Conservation (phyloP, 202 grass and related monocot species). For the Cymbopogon flexuosus region DNA sequence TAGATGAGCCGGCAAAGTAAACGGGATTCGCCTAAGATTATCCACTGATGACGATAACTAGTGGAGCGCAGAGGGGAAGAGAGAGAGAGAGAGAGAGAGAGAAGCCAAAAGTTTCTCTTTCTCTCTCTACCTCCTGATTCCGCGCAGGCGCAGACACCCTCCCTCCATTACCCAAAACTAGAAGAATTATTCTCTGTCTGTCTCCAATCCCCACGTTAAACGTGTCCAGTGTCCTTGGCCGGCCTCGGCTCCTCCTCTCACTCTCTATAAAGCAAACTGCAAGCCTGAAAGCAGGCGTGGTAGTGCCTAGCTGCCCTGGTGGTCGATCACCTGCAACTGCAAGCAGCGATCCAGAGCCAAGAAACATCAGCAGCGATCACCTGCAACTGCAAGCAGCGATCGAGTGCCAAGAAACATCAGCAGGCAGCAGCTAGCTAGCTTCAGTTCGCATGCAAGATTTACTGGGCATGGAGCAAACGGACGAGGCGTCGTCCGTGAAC, state of each 20-base stretch:
- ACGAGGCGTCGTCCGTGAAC: constrained; percentile 40
- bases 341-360: background rate
- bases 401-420: background rate
- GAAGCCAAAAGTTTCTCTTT: background rate
- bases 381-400: constrained; percentile 15
- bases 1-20: constrained; percentile 48
- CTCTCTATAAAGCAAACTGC: constrained; percentile 38
- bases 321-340: background rate
- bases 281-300: constrained; percentile 5
- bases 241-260: background rate
- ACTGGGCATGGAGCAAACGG: constrained; percentile 17
- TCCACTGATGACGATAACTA: background rate
- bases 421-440: background rate
- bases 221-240: constrained; percentile 31
- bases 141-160: constrained; percentile 27
- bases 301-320: background rate
- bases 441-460: constrained; percentile 22
- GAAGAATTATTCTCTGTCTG: constrained; percentile 34
- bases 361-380: background rate
- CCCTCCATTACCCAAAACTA: constrained; percentile 24
- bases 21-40: constrained; percentile 12
- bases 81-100: background rate
- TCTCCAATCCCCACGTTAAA: background rate
- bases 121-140: constrained; percentile 27
- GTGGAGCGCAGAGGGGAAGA: background rate